A percentile compares a stretch with the other conserved stretches of the same genome.
phyloP scores from a whole-genome alignment of 495 filamentous ascomycete species.

The Daldinia decipiens region DNA sequence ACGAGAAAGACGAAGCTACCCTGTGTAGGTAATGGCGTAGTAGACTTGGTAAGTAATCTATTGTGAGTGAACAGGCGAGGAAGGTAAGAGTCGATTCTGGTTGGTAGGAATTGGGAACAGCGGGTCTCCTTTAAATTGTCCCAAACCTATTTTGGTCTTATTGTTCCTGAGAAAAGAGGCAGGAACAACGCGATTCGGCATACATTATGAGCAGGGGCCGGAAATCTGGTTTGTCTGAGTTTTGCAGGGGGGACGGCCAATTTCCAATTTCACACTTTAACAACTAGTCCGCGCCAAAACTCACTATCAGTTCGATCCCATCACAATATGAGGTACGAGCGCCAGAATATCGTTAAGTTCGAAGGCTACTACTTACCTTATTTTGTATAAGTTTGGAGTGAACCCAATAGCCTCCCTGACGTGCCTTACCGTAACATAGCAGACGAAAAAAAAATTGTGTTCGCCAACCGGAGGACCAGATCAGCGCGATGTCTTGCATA shows the following conservation, averaged over 20 bases:
- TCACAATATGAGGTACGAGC: not conserved
- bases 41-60: conserved; percentile 23
- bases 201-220: conserved; percentile 32
- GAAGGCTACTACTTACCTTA: not conserved
- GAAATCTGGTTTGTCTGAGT: conserved; percentile 39
- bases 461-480: conserved; percentile 28
- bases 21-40: conserved; percentile 8
- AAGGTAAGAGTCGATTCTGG: conserved; percentile 26
- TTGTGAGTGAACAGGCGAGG: conserved; percentile 17
- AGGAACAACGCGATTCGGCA: conserved; percentile 43
- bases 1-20: conserved; percentile 31
- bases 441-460: conserved; percentile 8
- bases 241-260: conserved; percentile 34
- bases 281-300: conserved; percentile 19
- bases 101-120: conserved; percentile 33
- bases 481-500: conserved; percentile 43
- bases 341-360: not conserved
- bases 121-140: conserved; percentile 40
- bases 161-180: conserved; percentile 39
- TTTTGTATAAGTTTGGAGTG: conserved; percentile 2
- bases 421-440: conserved; percentile 1
- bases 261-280: conserved; percentile 23
- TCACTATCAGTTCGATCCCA: not conserved
- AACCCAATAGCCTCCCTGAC: conserved; percentile 7
- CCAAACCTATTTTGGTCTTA: conserved; percentile 41